Base-by-base conservation (phyloP, 805 yeast species). In the Pichia exigua region DNA sequence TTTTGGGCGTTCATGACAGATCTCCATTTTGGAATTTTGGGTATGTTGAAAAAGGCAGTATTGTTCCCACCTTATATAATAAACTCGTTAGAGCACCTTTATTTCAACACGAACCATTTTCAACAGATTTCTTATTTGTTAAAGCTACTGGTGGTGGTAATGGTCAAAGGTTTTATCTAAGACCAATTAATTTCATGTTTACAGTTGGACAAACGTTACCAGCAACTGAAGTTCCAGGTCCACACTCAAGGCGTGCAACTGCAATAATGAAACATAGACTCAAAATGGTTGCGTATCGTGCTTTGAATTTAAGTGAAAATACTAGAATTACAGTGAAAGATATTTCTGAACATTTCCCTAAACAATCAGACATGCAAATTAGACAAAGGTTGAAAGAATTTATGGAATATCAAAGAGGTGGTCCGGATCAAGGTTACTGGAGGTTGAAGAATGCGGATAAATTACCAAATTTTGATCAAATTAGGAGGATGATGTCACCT, bases 11-110 rank as follows among this genome's bases (percentile, higher is more conserved):
- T 1, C 96, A 91, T 64, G 99, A 94, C 68, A 78, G 95, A 60
- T 87, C 96, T 9, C 97, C 99, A 13, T 94, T 94, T 65, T 94
- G 99, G 98, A 94, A 91, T 66, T 94, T 90, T 71, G 99, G 99
- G 1, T 87, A 86, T 70, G 98, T 94, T 9, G 96, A 89, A 45
- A 87, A 90, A 3, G 99, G 99, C 2, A 88, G 85, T 59, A 81
- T 89, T 50, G 97, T 91, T 3, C 98, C 98, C 1, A 87, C 99
- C 0, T 70, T 92, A 45, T 94, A 94, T 70, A 94, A 92, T 65
- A 86, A 89, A 61, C 84, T 94, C 85, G 67, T 85, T 5, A 73
- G 99, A 55, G 97, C 99, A 0, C 99, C 99, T 0, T 78, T 92
- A 2, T 92, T 88, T 72, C 83, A 83, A 62, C 99, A 94, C 63